Evolutionary conservation across 1,139 yeast genomes (phyloP).

Genomic region (Geotrichum aggregatum): DNA sequence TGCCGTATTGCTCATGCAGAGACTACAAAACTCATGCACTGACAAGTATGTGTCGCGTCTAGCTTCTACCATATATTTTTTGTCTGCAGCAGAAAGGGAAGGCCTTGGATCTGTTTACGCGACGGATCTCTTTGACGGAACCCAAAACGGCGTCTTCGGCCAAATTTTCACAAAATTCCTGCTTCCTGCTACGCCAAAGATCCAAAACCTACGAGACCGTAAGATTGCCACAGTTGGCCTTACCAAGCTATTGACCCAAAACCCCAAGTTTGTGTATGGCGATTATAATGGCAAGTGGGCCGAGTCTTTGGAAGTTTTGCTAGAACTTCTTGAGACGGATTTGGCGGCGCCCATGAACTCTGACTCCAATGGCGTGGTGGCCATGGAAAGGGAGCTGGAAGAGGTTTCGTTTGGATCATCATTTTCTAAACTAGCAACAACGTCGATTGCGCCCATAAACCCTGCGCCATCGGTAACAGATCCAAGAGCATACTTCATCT

Average conservation of each 20-base stretch:
- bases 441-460: slow-evolving; percentile 59
- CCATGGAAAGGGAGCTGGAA: slow-evolving; percentile 55
- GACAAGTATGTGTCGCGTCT: slow-evolving; percentile 68
- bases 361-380: slow-evolving; percentile 34
- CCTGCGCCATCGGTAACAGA: slow-evolving; percentile 55
- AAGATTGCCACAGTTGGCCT: slow-evolving; percentile 74
- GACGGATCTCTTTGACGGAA: slow-evolving; percentile 55
- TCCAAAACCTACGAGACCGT: slow-evolving; percentile 67
- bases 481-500: slow-evolving; percentile 40
- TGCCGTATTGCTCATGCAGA: slow-evolving; percentile 68
- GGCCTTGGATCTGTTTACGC: slow-evolving; percentile 50
- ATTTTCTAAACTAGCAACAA: slow-evolving; percentile 67
- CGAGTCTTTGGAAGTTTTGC: slow-evolving; percentile 51
- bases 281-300: slow-evolving; percentile 45
- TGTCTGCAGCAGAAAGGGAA: slow-evolving; percentile 48
- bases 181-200: slow-evolving; percentile 60
- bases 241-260: slow-evolving; percentile 52
- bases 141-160: slow-evolving; percentile 59
- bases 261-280: slow-evolving; percentile 39
- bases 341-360: slow-evolving; percentile 31
- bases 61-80: slow-evolving; percentile 58
- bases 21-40: slow-evolving; percentile 76
- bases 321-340: slow-evolving; percentile 44
- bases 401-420: slow-evolving; percentile 78
- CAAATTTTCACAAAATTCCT: slow-evolving; percentile 62